These are phyloP conservation scores for Metschnikowia borealis DNA, from an alignment of 805 yeast genomes.

Conservation along the genomic window DNA sequence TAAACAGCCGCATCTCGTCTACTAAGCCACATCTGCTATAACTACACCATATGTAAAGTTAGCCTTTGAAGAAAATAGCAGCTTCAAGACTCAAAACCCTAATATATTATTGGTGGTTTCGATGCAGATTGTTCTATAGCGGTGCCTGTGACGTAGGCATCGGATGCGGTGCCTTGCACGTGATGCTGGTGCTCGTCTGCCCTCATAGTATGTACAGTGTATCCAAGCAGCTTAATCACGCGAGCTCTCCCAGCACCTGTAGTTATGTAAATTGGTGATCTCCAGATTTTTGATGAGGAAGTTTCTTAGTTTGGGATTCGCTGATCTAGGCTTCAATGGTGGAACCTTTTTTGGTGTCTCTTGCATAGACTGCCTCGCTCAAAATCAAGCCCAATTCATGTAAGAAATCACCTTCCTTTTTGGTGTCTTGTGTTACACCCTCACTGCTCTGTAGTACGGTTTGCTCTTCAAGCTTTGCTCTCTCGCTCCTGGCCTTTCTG, in stretches of 20 bases:
- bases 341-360: neutral
- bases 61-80: neutral
- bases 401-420: neutral
- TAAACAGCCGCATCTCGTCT: neutral
- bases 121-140: neutral
- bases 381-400: conserved; percentile 1
- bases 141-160: neutral
- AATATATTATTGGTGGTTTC: neutral
- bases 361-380: neutral
- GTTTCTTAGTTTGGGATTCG: too few species aligned
- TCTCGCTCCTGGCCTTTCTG: conserved; percentile 15
- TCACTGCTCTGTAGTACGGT: neutral
- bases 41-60: neutral
- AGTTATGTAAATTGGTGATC: too few species aligned
- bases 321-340: too few species aligned
- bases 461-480: conserved; percentile 2
- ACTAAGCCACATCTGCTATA: too few species aligned
- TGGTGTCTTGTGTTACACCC: neutral
- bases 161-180: neutral
- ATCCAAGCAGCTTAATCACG: too few species aligned
- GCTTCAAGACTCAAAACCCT: too few species aligned
- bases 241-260: too few species aligned
- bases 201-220: neutral
- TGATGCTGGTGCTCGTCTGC: neutral
- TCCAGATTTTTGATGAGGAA: too few species aligned